These are phyloP conservation scores for Trypanosoma platydactyli DNA, from an alignment of 208 protist species.

Conservation along the genomic window DNA sequence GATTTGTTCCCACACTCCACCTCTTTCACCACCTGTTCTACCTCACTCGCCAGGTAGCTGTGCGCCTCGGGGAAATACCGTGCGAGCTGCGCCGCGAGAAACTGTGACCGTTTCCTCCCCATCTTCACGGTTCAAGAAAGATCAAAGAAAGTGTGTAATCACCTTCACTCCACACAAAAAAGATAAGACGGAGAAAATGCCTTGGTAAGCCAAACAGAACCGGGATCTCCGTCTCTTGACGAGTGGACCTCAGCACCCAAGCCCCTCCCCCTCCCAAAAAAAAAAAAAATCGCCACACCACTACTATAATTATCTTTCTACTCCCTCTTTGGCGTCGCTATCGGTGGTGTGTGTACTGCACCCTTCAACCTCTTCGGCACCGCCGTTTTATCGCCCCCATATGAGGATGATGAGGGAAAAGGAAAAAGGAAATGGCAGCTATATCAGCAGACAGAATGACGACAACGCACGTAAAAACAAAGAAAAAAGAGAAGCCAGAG, in stretches of 20 bases:
- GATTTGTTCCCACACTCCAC: background rate
- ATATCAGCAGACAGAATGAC: background rate
- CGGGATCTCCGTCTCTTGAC: too few relatives aligned
- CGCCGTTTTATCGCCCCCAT: too few relatives aligned
- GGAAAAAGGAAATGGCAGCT: background rate
- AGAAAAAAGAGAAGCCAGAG: background rate
- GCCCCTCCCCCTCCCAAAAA: too few relatives aligned
- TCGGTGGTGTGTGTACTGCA: too few relatives aligned
- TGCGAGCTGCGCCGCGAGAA: constrained; percentile 8
- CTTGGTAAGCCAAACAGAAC: background rate
- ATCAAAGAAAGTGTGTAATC: constrained; percentile 1
- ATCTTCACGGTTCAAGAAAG: background rate
- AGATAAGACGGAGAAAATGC: background rate
- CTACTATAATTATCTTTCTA: too few relatives aligned
- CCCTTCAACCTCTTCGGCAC: too few relatives aligned
- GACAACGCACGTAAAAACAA: constrained; percentile 9
- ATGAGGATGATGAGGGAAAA: too few relatives aligned
- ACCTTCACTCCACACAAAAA: background rate
- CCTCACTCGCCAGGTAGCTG: background rate
- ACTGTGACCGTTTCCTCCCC: constrained; percentile 21
- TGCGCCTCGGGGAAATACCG: constrained; percentile 19
- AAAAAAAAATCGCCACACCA: too few relatives aligned
- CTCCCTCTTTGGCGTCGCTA: too few relatives aligned
- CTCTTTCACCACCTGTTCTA: constrained; percentile 20
- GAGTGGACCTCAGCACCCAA: too few relatives aligned